These are phyloP conservation scores for Biscogniauxia mediterranea DNA, from an alignment of 2,329 filamentous ascomycete genomes.

Conservation along the genomic window DNA sequence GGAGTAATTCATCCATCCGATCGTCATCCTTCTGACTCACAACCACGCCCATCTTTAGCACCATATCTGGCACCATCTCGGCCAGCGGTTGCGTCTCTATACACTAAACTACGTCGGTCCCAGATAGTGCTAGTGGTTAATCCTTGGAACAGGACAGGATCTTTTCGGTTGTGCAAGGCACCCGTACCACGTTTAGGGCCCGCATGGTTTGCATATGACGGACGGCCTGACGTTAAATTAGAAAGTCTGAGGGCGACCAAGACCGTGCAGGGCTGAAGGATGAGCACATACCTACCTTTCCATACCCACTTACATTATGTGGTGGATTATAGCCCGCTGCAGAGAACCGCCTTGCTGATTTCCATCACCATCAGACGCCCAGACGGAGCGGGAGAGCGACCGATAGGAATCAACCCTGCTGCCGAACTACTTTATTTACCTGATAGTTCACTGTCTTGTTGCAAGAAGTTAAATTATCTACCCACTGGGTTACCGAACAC, in stretches of 20 bases:
- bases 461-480: conserved; percentile 1
- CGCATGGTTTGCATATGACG: background rate
- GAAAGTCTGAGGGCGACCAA: background rate
- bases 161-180: conserved; percentile 23
- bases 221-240: background rate
- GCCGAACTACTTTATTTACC: background rate
- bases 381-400: background rate
- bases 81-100: conserved; percentile 2
- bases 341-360: background rate
- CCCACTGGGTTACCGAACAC: conserved; percentile 5
- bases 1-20: background rate
- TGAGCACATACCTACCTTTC: background rate
- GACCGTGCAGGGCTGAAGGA: background rate
- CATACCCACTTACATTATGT: background rate
- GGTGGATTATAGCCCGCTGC: background rate
- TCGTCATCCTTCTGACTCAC: conserved; percentile 16
- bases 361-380: background rate
- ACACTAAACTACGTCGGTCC: background rate
- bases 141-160: conserved; percentile 3
- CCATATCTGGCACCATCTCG: background rate
- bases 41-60: background rate
- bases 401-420: background rate
- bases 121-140: conserved; percentile 4
- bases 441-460: conserved; percentile 1
- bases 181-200: conserved; percentile 10